Conservation (phyloP, 2,329 filamentous ascomycete species). For the Fusarium luffae region DNA sequence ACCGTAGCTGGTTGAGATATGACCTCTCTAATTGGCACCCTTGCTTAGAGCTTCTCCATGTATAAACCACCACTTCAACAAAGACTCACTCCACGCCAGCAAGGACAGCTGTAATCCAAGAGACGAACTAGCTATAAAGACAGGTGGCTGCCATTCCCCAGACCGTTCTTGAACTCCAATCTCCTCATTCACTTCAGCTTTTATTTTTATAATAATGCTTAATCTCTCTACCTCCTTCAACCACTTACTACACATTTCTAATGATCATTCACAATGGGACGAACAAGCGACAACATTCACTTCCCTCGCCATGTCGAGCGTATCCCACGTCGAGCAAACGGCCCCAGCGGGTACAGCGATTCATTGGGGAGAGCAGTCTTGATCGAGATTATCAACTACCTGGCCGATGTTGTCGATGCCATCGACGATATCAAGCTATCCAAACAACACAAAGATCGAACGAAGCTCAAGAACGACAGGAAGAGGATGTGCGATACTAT, state of each 20-base stretch:
- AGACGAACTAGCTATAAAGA: constrained; percentile 17
- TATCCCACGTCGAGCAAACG: constrained; percentile 26
- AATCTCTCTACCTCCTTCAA: not conserved
- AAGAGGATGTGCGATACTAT: constrained; percentile 29
- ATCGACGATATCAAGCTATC: constrained; percentile 33
- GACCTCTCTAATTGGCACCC: constrained; percentile 19
- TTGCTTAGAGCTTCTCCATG: constrained; percentile 21
- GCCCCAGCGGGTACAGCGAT: constrained; percentile 25
- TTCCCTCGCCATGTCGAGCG: constrained; percentile 34
- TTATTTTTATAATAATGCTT: constrained; percentile 14
- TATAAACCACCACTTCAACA: constrained; percentile 28
- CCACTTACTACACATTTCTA: constrained; percentile 1
- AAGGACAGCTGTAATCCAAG: constrained; percentile 1
- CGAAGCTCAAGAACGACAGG: constrained; percentile 25
- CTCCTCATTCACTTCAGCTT: not conserved
- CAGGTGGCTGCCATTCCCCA: not conserved
- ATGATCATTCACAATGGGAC: constrained; percentile 27
- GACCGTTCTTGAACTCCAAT: not conserved
- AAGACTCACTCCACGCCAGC: not conserved
- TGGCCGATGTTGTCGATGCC: constrained; percentile 32
- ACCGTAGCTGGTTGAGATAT: constrained; percentile 22
- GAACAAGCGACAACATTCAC: constrained; percentile 32
- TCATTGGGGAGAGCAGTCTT: constrained; percentile 31
- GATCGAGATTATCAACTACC: constrained; percentile 36
- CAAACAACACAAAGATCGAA: constrained; percentile 21